Evolutionary conservation across 805 yeast species (phyloP).

Genomic region (Candida anglica): DNA sequence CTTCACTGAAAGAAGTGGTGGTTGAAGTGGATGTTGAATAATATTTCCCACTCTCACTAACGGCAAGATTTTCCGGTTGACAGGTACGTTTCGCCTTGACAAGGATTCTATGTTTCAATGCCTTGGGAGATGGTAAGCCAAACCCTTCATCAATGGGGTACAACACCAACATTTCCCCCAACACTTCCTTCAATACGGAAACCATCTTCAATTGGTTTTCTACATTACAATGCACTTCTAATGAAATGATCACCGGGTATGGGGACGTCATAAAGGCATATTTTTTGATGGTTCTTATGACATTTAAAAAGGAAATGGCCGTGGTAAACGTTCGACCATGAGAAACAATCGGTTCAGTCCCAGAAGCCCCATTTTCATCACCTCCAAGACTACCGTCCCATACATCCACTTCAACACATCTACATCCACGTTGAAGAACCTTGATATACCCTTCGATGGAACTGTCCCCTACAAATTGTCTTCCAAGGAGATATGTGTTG

Average conservation of each 20-base stretch:
- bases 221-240: slow-evolving; percentile 76
- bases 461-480: slow-evolving; percentile 83
- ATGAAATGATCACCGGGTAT: slow-evolving; percentile 77
- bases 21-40: slow-evolving; percentile 30
- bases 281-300: slow-evolving; percentile 67
- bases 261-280: slow-evolving; percentile 89
- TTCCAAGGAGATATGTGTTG: slow-evolving; percentile 84
- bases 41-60: slow-evolving; percentile 18
- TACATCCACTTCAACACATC: slow-evolving; percentile 91
- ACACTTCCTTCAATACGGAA: slow-evolving; percentile 45
- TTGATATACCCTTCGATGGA: slow-evolving; percentile 87
- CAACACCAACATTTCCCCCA: slow-evolving; percentile 56
- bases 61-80: slow-evolving; percentile 14
- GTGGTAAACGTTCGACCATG: slow-evolving; percentile 87
- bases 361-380: slow-evolving; percentile 7
- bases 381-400: slow-evolving; percentile 64
- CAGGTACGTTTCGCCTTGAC: slow-evolving; percentile 70
- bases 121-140: slow-evolving; percentile 67
- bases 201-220: slow-evolving; percentile 64
- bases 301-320: slow-evolving; percentile 65
- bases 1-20: slow-evolving; percentile 40
- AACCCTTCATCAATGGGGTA: slow-evolving; percentile 28
- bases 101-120: slow-evolving; percentile 65
- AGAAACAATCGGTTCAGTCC: slow-evolving; percentile 74
- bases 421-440: slow-evolving; percentile 85